A percentile compares a stretch with the other conserved stretches of the same genome.
These are phyloP conservation scores for Taphrina sp. DNA, from an alignment of 1,139 yeast genomes.

Conservation along the genomic window DNA sequence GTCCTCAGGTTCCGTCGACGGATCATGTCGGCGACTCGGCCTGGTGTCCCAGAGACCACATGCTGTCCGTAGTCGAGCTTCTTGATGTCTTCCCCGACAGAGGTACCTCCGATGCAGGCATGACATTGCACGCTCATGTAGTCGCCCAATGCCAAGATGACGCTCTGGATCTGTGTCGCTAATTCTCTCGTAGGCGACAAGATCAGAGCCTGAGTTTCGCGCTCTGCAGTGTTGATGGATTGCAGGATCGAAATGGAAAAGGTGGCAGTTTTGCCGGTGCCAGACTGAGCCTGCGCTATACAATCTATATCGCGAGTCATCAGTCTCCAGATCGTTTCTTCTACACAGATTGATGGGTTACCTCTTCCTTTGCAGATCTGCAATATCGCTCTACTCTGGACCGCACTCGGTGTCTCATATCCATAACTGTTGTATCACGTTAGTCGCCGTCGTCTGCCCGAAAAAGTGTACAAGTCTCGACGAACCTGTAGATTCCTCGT, in stretches of 20 bases:
- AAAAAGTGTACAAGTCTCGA: background rate
- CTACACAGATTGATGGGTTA: conserved; percentile 11
- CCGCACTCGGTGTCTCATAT: conserved; percentile 95
- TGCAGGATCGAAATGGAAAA: conserved; percentile 93
- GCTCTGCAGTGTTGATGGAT: conserved; percentile 55
- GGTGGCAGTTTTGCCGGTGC: conserved; percentile 99
- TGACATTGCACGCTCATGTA: conserved; percentile 93
- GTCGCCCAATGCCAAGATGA: conserved; percentile 87
- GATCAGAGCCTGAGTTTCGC: conserved; percentile 80
- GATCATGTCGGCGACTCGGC: conserved; percentile 97
- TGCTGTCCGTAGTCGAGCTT: conserved; percentile 92
- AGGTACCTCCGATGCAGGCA: conserved; percentile 98
- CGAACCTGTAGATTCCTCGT: conserved; percentile 66
- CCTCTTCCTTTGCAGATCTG: conserved; percentile 88
- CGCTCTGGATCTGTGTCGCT: conserved; percentile 97
- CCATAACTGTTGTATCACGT: conserved; percentile 70
- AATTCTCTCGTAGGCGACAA: conserved; percentile 99
- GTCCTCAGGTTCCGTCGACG: conserved; percentile 90
- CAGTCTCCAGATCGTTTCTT: background rate
- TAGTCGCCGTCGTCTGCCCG: background rate
- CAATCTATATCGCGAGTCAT: conserved; percentile 56
- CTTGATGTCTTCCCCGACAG: conserved; percentile 84
- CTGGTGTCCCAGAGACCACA: conserved; percentile 98
- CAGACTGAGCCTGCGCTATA: conserved; percentile 98
- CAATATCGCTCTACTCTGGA: conserved; percentile 96